phyloP scores from a whole-genome alignment of 768 basidiomycete species.

The Auricularia sp. region DNA sequence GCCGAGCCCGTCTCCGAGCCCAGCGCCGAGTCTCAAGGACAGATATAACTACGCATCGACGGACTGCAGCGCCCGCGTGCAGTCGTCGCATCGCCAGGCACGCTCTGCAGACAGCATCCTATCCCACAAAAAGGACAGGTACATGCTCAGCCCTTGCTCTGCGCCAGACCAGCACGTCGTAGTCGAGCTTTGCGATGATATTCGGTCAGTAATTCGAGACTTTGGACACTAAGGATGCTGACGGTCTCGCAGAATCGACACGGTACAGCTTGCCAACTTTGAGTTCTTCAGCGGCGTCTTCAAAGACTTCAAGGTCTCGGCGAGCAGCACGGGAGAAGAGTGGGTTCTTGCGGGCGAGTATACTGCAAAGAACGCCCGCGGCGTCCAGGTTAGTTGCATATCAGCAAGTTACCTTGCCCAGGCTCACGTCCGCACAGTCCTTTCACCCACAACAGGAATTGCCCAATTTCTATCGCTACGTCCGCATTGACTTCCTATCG shows the following conservation, averaged over 20 bases:
- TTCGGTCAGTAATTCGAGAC: slow-evolving; percentile 29
- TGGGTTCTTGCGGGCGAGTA: slow-evolving; percentile 73
- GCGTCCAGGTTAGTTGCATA: slow-evolving; percentile 61
- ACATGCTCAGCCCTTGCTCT: slow-evolving; percentile 92
- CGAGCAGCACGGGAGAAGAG: slow-evolving; percentile 45
- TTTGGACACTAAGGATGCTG: no score
- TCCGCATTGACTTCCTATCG: slow-evolving; percentile 87
- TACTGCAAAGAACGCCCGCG: slow-evolving; percentile 78
- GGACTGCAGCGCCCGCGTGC: slow-evolving; percentile 91
- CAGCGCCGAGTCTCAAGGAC: slow-evolving; percentile 66
- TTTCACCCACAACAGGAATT: slow-evolving; percentile 69
- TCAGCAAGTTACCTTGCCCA: not conserved
- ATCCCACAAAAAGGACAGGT: slow-evolving; percentile 80
- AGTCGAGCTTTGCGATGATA: slow-evolving; percentile 95
- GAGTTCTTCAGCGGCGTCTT: slow-evolving; percentile 98
- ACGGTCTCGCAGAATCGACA: slow-evolving; percentile 49
- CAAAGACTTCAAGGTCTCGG: slow-evolving; percentile 81
- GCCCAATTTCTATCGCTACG: slow-evolving; percentile 82
- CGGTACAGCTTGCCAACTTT: slow-evolving; percentile 90
- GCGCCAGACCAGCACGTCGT: slow-evolving; percentile 65
- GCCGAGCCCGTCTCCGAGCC: slow-evolving; percentile 33
- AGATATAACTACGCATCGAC: slow-evolving; percentile 90
- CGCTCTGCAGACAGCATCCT: slow-evolving; percentile 79
- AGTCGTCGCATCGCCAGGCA: slow-evolving; percentile 67
- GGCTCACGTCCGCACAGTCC: slow-evolving; percentile 31